These are phyloP conservation scores for Pyricularia sp. DNA, from an alignment of 2,329 filamentous ascomycete species.

Conservation along the genomic window DNA sequence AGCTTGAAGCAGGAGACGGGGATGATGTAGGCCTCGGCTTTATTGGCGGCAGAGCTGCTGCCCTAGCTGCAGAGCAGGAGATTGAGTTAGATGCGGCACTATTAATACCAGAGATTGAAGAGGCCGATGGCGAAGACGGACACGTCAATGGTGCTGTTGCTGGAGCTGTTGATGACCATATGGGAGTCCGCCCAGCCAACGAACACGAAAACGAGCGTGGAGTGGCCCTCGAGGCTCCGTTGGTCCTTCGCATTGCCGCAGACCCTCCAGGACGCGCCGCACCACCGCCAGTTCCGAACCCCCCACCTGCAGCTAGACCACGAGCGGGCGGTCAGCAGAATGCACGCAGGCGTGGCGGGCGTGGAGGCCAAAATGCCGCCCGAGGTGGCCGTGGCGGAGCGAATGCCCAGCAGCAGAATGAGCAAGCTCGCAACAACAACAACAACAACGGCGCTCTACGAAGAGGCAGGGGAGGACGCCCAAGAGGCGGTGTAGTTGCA, in stretches of 20 bases:
- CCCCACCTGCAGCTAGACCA: background rate
- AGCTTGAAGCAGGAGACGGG: conserved; percentile 73
- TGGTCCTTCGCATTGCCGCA: conserved; percentile 44
- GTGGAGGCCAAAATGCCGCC: background rate
- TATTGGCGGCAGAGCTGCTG: conserved; percentile 22
- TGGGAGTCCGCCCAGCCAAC: conserved; percentile 12
- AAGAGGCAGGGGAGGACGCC: conserved; percentile 3
- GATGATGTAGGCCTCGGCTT: conserved; percentile 38
- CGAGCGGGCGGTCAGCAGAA: background rate
- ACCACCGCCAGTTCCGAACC: conserved; percentile 4
- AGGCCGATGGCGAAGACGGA: conserved; percentile 21
- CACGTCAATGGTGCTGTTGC: conserved; percentile 6
- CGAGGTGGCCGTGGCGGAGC: background rate
- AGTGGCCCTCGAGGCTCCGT: conserved; percentile 46
- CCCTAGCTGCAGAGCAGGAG: conserved; percentile 7
- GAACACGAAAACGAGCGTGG: conserved; percentile 15
- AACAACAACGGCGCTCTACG: background rate
- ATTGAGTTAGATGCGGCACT: conserved; percentile 1
- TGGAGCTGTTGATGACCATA: conserved; percentile 9
- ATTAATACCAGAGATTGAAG: conserved; percentile 20
- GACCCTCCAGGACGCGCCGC: conserved; percentile 7
- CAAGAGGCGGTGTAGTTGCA: conserved; percentile 1
- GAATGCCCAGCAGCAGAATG: conserved; percentile 3
- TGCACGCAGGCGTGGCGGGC: conserved; percentile 1
- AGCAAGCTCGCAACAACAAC: conserved; percentile 1